Evolutionary conservation across 106 monocot genomes (phyloP), one percentile per base, ranked within the genome.

Genomic region (Ottelia alismoides): DNA sequence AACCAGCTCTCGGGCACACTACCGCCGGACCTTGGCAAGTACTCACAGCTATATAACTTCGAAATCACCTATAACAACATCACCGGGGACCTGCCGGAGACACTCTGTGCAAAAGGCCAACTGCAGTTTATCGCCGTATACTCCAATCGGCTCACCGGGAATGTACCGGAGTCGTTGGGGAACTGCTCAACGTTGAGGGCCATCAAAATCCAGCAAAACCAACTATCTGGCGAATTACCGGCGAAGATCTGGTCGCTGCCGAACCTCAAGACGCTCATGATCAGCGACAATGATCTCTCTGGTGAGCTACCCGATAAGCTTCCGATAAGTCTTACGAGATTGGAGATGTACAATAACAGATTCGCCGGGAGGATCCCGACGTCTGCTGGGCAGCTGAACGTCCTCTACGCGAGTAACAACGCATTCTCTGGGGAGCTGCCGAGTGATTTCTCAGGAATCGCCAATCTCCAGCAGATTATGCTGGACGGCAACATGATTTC

Each of bases 351-450:
- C 25, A 57, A 56, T 49, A 85, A 85, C 28, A 32, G 23, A 26
- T 80, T 85, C 56, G 56, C 66, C 12, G 80, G 85, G 1, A 60
- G 21, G 0, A 43, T 85, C 22, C 85, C 85, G 18, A 53, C 73
- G 0, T 24, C 59, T 7, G 74, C 74, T 0, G 0, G 7, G 0
- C 30, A 22, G 0, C 70, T 85, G 2, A 2, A 4, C 11, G 66
- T 85, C 10, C 62, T 85, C 43, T 2, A 1, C 17, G 85, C 65
- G 0, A 44, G 22, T 21, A 51, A 80, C 45, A 85, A 85, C 49
- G 35, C 18, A 14, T 71, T 85, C 26, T 52, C 65, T 27, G 85
- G 80, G 3, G 61, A 64, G 20, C 28, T 85, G 16, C 70, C 70
- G 28, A 20, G 28, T 6, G 40, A 43, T 16, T 31, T 14, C 6